These are phyloP conservation scores for Takashimella tepidaria DNA, from an alignment of 1,284 basidiomycete species.

Conservation along the genomic window DNA sequence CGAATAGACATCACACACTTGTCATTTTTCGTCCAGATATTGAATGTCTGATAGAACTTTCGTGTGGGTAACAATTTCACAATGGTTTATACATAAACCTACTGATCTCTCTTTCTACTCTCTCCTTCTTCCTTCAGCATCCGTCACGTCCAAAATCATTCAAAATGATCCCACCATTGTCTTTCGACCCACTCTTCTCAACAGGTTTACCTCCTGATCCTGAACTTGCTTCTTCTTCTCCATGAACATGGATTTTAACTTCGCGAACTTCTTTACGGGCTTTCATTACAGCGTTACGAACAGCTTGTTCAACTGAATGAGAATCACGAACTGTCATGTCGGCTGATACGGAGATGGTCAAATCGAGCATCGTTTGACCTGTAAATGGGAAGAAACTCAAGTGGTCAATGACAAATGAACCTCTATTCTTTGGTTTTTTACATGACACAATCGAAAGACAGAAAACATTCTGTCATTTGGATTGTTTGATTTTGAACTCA, in stretches of 20 bases:
- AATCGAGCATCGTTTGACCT: conserved; percentile 44
- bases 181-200: too few species aligned
- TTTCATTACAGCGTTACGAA: conserved; percentile 58
- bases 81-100: too few species aligned
- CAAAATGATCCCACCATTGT: neutral
- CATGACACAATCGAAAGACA: too few species aligned
- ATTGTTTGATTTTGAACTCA: conserved; percentile 19
- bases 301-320: conserved; percentile 59
- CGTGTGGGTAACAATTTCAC: too few species aligned
- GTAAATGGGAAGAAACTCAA: neutral
- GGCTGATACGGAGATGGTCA: conserved; percentile 61
- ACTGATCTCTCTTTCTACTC: too few species aligned
- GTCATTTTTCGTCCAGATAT: too few species aligned
- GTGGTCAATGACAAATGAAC: too few species aligned
- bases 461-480: too few species aligned
- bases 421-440: too few species aligned
- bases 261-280: conserved; percentile 69
- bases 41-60: too few species aligned
- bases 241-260: conserved; percentile 65
- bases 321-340: conserved; percentile 58
- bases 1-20: too few species aligned
- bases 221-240: conserved; percentile 21
- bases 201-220: neutral
- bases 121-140: too few species aligned
- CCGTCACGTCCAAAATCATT: conserved; percentile 2